Base-by-base conservation (phyloP, 2,329 filamentous ascomycete genomes). In the Lecanoromycetidae sp. region DNA sequence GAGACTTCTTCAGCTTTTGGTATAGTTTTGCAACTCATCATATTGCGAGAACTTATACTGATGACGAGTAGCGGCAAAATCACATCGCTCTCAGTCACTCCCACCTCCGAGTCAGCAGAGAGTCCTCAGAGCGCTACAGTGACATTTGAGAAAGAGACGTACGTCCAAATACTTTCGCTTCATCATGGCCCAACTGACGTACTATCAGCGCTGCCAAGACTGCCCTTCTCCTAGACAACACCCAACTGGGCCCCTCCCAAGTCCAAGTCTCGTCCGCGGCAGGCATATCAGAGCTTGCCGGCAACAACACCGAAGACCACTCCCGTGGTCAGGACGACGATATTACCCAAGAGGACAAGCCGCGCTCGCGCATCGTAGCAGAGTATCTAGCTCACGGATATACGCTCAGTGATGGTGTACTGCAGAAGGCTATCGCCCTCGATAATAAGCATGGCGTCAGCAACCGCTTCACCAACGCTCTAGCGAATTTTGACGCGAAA, bases 321-420 rank as follows among this genome's bases (percentile, higher is more conserved):
- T 29, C 42, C 34, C 40, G 25, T 13, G 53, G n/a, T n/a, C n/a
- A 66, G 46, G 58, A 63, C 43, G 74, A 87, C 58, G 78, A 87
- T 57, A 80, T 96, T 58, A 79, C 82, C 12, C 91, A 98, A 63
- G 91, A 98, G 68, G 87, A 96, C 72, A 98, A 98, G 76, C 91
- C 91, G 13, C 84, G 88, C 59, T 79, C 84, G 33, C 86, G 91
- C 58, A 94, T 98, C 64, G 67, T 95, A 42, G 91, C 91, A 55
- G 91, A 98, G 71, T 95, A 96, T 67, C 82, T 98, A 27, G 88
- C 91, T 9, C 87, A 95, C 59, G 91, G 91, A 57, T 98, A 98
- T 69, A 76, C 80, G 32, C 74, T 96, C 55, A 87, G 76, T 52
- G 80, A 84, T 61, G 71, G 75, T 48, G 84, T 85, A 42, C 81